phyloP scores from a whole-genome alignment of 169 alveolate genomes.

The Babesia gibsoni region DNA sequence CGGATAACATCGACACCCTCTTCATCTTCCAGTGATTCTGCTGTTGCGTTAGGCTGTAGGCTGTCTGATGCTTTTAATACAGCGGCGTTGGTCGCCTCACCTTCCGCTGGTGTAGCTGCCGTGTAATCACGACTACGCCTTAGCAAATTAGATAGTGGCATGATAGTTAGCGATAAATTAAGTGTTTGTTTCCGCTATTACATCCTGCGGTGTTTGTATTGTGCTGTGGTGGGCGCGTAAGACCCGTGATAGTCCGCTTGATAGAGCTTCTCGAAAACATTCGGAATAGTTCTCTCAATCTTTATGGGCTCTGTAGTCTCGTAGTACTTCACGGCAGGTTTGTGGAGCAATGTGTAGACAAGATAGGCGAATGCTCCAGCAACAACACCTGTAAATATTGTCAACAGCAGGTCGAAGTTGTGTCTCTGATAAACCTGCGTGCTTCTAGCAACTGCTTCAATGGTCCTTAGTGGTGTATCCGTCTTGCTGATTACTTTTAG shows the following conservation, averaged over 20 bases:
- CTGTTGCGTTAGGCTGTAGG: background rate
- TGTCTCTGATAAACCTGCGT: background rate
- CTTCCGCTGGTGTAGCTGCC: no score
- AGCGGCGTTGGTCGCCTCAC: background rate
- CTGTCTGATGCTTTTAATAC: background rate
- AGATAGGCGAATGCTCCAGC: conserved; percentile 27
- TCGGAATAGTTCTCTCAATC: conserved; percentile 55
- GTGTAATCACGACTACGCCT: no score
- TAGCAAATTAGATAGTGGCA: no score
- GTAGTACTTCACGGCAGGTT: conserved; percentile 26
- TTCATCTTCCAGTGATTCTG: background rate
- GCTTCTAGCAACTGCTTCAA: background rate
- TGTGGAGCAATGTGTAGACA: conserved; percentile 28
- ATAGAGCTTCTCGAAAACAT: conserved; percentile 50
- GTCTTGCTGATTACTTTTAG: background rate
- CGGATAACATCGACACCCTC: conserved; percentile 11
- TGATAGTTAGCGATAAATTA: background rate
- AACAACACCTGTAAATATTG: background rate
- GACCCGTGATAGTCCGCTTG: conserved; percentile 45
- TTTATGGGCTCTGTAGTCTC: conserved; percentile 61
- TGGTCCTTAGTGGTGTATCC: background rate
- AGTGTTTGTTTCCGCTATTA: no score
- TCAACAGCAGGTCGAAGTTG: conserved; percentile 12
- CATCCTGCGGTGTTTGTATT: conserved; percentile 23
- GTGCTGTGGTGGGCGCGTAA: conserved; percentile 3